Evolutionary conservation across 129 eudicot species (phyloP).

Genomic region (Arctium lappa): DNA sequence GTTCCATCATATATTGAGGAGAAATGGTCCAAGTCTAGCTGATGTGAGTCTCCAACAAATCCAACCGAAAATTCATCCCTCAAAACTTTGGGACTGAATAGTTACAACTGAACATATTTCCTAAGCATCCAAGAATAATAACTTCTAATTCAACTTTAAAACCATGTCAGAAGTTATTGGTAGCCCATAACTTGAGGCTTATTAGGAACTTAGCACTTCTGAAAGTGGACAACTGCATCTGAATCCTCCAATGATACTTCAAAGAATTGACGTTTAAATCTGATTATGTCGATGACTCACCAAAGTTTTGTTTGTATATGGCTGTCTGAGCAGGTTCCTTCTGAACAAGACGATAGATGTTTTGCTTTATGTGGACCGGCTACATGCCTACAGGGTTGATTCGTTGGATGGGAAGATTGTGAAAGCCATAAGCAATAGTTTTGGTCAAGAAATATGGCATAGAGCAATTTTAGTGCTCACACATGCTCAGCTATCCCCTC

Average conservation of each 20-base stretch:
- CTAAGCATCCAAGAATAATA: neutral
- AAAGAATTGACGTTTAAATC: neutral
- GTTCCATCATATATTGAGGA: too few relatives aligned
- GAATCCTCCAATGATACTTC: neutral
- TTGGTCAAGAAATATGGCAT: constrained; percentile 83
- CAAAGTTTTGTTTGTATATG: constrained; percentile 11
- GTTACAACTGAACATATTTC: neutral
- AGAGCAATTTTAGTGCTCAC: constrained; percentile 73
- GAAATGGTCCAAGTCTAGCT: too few relatives aligned
- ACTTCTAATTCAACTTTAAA: too few relatives aligned
- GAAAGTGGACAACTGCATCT: neutral
- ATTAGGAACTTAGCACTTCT: neutral
- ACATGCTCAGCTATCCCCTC: constrained; percentile 88
- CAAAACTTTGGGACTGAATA: neutral
- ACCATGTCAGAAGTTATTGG: neutral
- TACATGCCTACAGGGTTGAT: constrained; percentile 88
- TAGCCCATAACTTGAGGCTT: neutral
- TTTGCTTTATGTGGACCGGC: constrained; percentile 84
- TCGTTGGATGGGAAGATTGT: constrained; percentile 65
- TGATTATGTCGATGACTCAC: neutral
- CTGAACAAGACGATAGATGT: constrained; percentile 81
- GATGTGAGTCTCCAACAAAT: too few relatives aligned
- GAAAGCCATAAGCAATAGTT: constrained; percentile 70
- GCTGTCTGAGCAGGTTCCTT: constrained; percentile 61
- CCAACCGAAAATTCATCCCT: neutral